Evolutionary conservation across 306 rosid genomes (phyloP), one percentile per base, ranked within the genome.

Genomic region (Fragaria nilgerrensis): DNA sequence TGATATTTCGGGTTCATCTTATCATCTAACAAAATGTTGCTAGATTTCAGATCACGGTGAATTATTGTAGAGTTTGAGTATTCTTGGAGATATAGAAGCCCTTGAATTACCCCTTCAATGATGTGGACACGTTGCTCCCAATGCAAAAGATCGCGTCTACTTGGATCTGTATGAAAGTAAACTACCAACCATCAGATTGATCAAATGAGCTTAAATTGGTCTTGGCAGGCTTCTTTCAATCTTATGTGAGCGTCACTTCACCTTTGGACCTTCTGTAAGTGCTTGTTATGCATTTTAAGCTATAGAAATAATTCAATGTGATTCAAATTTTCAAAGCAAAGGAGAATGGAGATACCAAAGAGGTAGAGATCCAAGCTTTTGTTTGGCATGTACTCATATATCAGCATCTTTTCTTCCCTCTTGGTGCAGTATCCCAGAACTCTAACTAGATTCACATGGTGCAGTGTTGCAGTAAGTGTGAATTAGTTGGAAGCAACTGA

Each of bases 381-480:
- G 78, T 83, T 85, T 59, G 85, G 89, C 58, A 88, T 85, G 58
- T 81, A 85, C 70, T 88, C 88, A 44, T 88, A 85, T 64, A 88
- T 77, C 43, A 88, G 47, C 83, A 82, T 85, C 84, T 78, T 88
- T 73, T 86, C 90, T 23, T 86, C 80, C 63, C 25, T 84, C 73
- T 83, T 71, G 19, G 80, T 76, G 80, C 87, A 84, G 52, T 75
- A 86, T 25, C 92, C 92, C 66, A 84, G 11, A 78, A 88, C 83
- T 48, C 88, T 80, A 62, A 84, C 88, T 55, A 88, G 84, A 82
- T 88, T 88, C 47, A 86, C 84, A 73, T 88, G 92, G 22, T 86
- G 92, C 27, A 86, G 75, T 17, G 64, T 82, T n/a, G 90, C 88
- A 3, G 86, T 84, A 61, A 88, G 86, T n/a, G n/a, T n/a, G n/a